Percentiles rank a stretch among this genome's conserved stretches.
These are phyloP conservation scores for Rosa multiflora DNA, from an alignment of 306 rosid species.

Conservation along the genomic window DNA sequence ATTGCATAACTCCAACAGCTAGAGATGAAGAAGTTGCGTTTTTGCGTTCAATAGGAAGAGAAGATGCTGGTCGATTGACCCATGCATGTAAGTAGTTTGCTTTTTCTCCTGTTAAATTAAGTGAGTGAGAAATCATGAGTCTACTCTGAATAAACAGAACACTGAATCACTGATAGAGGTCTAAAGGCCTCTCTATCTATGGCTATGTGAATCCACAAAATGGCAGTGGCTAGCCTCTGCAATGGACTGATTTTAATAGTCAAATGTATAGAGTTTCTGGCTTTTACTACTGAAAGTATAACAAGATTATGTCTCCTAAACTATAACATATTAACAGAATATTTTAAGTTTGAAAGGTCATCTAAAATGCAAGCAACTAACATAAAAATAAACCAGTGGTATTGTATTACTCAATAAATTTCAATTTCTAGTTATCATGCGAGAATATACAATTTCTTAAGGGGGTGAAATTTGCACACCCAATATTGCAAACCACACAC, in stretches of 20 bases:
- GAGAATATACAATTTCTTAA: not conserved
- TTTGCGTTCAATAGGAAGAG: no score
- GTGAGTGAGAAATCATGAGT: not conserved
- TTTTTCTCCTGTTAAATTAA: no score
- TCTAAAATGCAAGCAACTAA: not conserved
- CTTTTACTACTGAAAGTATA: no score
- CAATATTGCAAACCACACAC: no score
- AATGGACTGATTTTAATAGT: not conserved
- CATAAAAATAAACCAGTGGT: not conserved
- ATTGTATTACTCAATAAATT: not conserved
- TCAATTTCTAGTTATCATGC: not conserved
- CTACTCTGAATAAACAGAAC: not conserved
- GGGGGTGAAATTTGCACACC: no score
- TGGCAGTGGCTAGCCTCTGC: not conserved
- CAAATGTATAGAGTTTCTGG: not conserved
- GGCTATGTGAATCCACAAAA: not conserved
- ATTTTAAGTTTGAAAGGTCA: no score
- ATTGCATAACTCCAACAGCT: no score
- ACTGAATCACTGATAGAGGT: not conserved
- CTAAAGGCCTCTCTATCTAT: not conserved
- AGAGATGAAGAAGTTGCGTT: no score
- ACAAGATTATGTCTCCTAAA: not conserved
- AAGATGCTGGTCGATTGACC: no score
- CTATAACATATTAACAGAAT: not conserved
- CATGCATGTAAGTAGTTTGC: no score